phyloP scores from a whole-genome alignment of 2,329 filamentous ascomycete genomes.

The Lachnellula cervina region DNA sequence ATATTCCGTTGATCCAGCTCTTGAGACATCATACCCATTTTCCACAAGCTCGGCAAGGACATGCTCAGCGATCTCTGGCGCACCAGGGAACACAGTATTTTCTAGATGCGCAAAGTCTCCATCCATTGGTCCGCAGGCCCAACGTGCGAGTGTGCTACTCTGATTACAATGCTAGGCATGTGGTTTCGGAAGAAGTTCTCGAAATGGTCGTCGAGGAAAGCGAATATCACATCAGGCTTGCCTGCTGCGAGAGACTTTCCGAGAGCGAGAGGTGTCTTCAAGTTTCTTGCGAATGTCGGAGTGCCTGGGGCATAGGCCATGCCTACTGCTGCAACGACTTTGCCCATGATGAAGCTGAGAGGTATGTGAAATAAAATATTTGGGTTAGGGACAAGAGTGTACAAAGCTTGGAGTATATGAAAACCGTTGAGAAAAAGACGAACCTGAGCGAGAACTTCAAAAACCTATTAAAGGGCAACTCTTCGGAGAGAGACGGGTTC shows the following conservation, averaged over 20 bases:
- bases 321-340: slow-evolving; percentile 7
- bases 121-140: slow-evolving; percentile 31
- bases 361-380: not conserved
- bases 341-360: slow-evolving; percentile 1
- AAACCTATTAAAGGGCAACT: no score
- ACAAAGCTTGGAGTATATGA: not conserved
- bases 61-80: slow-evolving; percentile 26
- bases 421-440: no score
- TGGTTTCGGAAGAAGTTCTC: slow-evolving; percentile 31
- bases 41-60: slow-evolving; percentile 22
- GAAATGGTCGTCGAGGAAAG: slow-evolving; percentile 32
- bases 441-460: no score
- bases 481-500: no score
- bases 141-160: slow-evolving; percentile 24
- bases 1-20: slow-evolving; percentile 26
- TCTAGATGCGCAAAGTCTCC: slow-evolving; percentile 25
- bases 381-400: not conserved
- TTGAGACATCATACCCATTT: slow-evolving; percentile 26
- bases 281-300: slow-evolving; percentile 22
- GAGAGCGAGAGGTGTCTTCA: slow-evolving; percentile 26
- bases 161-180: slow-evolving; percentile 28
- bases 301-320: slow-evolving; percentile 19
- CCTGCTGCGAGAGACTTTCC: slow-evolving; percentile 27
- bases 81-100: slow-evolving; percentile 27
- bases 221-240: slow-evolving; percentile 30